Evolutionary conservation across 2,329 filamentous ascomycete species (phyloP), one percentile per base, ranked within the genome.

Genomic region (Fusarium sp.): DNA sequence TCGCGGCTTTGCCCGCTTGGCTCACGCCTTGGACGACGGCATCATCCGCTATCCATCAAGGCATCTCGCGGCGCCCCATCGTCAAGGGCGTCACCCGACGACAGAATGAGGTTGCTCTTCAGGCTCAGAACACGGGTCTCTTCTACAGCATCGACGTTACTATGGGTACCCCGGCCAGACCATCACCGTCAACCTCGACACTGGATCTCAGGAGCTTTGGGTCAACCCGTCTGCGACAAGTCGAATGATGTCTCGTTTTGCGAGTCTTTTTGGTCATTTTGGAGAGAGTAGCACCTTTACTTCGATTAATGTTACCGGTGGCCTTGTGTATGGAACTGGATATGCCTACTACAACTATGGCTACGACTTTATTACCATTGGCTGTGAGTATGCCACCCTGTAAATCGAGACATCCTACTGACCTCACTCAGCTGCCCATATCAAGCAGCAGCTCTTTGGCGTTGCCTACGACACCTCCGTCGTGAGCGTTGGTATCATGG

Each of bases 151-250:
- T 85, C 54, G 81, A 84, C 18, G 67, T 86, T 23, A 68, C 71
- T 14, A 75, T 86, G 39, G 84, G 84, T 10, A 84, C 81, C 0
- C 84, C 6, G 78, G 79, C 6, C 83, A 85, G 65, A 64, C 73
- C 5, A 82, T 85, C 52, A 82, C 78, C 37, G 82, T 85, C 69
- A 80, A 83, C 68, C 80, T 86, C 58, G 84, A 86, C 67, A 85
- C 84, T 0, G 83, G 83, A 18, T 85, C 84, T 5, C 77, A 80
- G 10, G 84, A 85, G 72, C 79, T 85, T 6, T 86, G 84, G 84
- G 82, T 86, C 41, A 84, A 85, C 65, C 84, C 8, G 76, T 81
- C 9, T 86, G 84, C 73, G 74, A 73, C 61, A 81, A 81, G 48
- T 75, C 82, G 1, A 60, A 68, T 7, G 76, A 83, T 34, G 72